Evolutionary conservation across 73 alveolate genomes (phyloP), one percentile per base, ranked within the genome.

Genomic region (Stentor roeselii): DNA sequence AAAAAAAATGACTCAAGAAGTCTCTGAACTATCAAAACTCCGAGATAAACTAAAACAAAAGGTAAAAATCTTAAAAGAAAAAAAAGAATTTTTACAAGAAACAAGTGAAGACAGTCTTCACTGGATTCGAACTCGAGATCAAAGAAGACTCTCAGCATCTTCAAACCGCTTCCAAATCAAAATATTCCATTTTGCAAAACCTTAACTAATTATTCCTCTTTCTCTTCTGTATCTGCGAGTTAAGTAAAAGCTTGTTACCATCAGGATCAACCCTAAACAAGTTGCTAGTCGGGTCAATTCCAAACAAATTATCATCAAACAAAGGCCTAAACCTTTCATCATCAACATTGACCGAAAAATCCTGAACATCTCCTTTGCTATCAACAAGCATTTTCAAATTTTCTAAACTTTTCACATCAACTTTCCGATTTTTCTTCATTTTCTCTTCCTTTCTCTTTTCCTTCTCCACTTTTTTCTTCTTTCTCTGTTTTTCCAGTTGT

Each of bases 281-380:
- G 80, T 89, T 93, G 84, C 91, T 84, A 50, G 98, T 93, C 39
- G 98, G 98, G 91, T 93, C 98, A 36, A 93, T 78, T 1, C 96
- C 98, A 82, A 83, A 93, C 59, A 82, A 94, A 60, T 76, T 84
- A 89, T 92, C 90, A 83, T 85, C 86, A 50, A 83, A 77, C 15
- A 86, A 60, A 3, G 75, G 59, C 39, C 36, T 82, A 67, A 86
- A 86, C 83, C 92, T 86, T 38, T 83, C 39, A 42, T 86, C 92
- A 31, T 86, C 83, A 6, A 59, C 75, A 42, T 86, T 61, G 36
- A 76, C 27, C 2, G 32, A 21, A 67, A 76, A 76, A 1, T 41
- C 74, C 60, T 90, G 83, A 50, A 80, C 87, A 40, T 60, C 84
- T 60, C 86, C 89, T 80, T 84, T 86, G 41, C 80, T 67, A 75